Percentiles rank a stretch among this genome's conserved stretches.
These are phyloP conservation scores for Cetraspora pellucida DNA, from an alignment of 192 early-diverging fungal species.

Conservation along the genomic window DNA sequence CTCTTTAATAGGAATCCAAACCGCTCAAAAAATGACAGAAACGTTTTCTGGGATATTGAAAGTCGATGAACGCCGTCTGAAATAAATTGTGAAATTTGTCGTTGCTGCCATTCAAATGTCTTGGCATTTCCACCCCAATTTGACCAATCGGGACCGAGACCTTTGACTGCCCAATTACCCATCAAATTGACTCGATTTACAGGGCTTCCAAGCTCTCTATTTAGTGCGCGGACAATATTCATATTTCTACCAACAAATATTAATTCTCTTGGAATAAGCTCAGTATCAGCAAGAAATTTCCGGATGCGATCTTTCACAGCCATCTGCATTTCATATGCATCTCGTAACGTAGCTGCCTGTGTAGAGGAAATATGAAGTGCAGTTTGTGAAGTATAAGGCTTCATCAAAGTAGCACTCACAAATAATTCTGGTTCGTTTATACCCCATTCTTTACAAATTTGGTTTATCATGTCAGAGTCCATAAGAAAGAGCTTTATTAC, in stretches of 20 bases:
- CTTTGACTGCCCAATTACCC: slow-evolving; percentile 75
- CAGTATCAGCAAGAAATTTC: slow-evolving; percentile 70
- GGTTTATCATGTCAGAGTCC: slow-evolving; percentile 62
- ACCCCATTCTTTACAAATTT: slow-evolving; percentile 77
- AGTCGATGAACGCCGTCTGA: neutral
- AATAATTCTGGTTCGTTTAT: slow-evolving; percentile 65
- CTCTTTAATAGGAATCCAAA: slow-evolving; percentile 33
- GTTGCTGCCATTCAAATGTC: neutral
- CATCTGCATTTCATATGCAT: slow-evolving; percentile 76
- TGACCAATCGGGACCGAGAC: slow-evolving; percentile 47
- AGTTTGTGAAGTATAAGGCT: slow-evolving; percentile 63
- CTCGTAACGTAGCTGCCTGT: slow-evolving; percentile 45
- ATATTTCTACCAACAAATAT: slow-evolving; percentile 90
- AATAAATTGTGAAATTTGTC: neutral
- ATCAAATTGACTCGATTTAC: slow-evolving; percentile 89
- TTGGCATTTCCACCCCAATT: slow-evolving; percentile 36
- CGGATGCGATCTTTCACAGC: slow-evolving; percentile 72
- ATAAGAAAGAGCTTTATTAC: slow-evolving; percentile 31
- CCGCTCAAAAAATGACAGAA: slow-evolving; percentile 27
- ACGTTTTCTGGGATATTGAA: neutral
- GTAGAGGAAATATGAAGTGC: slow-evolving; percentile 47
- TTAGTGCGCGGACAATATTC: slow-evolving; percentile 84
- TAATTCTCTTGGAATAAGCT: slow-evolving; percentile 79
- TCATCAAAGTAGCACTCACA: slow-evolving; percentile 62
- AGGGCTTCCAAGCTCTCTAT: slow-evolving; percentile 80